These are phyloP conservation scores for Hypholoma sublateritium DNA, from an alignment of 768 basidiomycete genomes.

Conservation along the genomic window DNA sequence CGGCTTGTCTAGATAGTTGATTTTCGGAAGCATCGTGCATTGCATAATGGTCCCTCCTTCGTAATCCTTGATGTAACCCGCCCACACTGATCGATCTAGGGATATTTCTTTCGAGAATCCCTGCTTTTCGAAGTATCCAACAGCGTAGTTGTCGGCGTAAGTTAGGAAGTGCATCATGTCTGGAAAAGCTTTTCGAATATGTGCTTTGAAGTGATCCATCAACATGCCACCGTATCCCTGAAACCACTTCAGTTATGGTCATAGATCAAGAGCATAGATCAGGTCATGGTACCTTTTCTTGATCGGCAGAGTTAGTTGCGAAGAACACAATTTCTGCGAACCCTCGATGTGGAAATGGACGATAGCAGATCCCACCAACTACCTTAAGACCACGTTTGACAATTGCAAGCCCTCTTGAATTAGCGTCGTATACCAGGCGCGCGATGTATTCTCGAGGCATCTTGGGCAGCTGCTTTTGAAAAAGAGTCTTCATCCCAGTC, in stretches of 20 bases:
- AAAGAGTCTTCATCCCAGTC: constrained; percentile 94
- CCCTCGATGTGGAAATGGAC: constrained; percentile 91
- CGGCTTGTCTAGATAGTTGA: constrained; percentile 84
- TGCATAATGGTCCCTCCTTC: constrained; percentile 99
- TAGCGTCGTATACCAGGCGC: constrained; percentile 87
- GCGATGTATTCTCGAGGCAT: constrained; percentile 99
- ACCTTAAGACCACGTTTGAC: constrained; percentile 94
- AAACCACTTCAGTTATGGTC: background rate
- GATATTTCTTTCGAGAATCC: constrained; percentile 98
- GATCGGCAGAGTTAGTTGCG: constrained; percentile 93
- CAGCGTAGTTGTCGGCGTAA: constrained; percentile 98
- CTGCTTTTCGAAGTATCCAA: constrained; percentile 99
- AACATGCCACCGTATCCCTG: constrained; percentile 98
- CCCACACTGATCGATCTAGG: constrained; percentile 89
- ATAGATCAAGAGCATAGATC: background rate
- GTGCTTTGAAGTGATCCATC: constrained; percentile 97
- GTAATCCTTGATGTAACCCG: constrained; percentile 99
- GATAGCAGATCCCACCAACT: constrained; percentile 95
- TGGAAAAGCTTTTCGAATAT: constrained; percentile 81
- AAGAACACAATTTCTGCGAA: constrained; percentile 99
- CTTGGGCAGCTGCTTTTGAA: constrained; percentile 96
- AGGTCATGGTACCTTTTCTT: constrained; percentile 75
- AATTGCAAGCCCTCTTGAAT: constrained; percentile 92
- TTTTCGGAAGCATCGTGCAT: constrained; percentile 91
- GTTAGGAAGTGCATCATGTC: constrained; percentile 94